phyloP scores from a whole-genome alignment of 1,139 yeast species.

The Suhomyces bribrorum region DNA sequence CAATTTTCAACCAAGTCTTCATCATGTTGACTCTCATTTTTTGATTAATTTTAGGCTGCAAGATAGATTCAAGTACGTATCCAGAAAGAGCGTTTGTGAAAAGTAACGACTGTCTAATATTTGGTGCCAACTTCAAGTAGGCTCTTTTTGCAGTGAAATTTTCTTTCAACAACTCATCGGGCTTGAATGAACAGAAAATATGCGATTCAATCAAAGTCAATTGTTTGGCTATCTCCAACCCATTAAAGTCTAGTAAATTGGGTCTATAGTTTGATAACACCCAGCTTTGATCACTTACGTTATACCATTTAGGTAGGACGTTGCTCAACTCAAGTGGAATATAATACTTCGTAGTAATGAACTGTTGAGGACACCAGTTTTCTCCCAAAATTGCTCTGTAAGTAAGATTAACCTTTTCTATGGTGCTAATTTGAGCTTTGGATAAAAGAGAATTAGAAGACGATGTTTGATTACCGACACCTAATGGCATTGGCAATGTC shows the following conservation, averaged over 20 bases:
- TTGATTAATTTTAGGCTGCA: constrained; percentile 52
- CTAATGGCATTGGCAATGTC: constrained; percentile 44
- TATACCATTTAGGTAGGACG: constrained; percentile 40
- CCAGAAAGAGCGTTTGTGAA: constrained; percentile 81
- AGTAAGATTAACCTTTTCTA: constrained; percentile 48
- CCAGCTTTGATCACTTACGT: constrained; percentile 48
- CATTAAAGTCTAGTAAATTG: constrained; percentile 67
- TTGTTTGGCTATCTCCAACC: constrained; percentile 83
- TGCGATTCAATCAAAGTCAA: constrained; percentile 77
- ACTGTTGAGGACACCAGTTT: constrained; percentile 47
- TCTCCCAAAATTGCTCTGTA: constrained; percentile 51
- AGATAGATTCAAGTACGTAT: constrained; percentile 77
- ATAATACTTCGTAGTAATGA: constrained; percentile 29
- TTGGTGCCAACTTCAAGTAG: constrained; percentile 65
- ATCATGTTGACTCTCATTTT: constrained; percentile 60
- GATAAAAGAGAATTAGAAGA: constrained; percentile 41
- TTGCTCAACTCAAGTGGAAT: constrained; percentile 29
- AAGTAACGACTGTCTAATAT: constrained; percentile 65
- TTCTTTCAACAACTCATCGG: constrained; percentile 74
- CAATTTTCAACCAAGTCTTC: constrained; percentile 82
- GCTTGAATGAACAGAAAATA: constrained; percentile 64
- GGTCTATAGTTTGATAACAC: constrained; percentile 50
- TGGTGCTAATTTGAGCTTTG: constrained; percentile 39
- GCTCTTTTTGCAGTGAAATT: constrained; percentile 70
- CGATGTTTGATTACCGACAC: constrained; percentile 45